Evolutionary conservation across 2,329 filamentous ascomycete genomes (phyloP), one percentile per base, ranked within the genome.

Genomic region (Penicillium brasilianum): DNA sequence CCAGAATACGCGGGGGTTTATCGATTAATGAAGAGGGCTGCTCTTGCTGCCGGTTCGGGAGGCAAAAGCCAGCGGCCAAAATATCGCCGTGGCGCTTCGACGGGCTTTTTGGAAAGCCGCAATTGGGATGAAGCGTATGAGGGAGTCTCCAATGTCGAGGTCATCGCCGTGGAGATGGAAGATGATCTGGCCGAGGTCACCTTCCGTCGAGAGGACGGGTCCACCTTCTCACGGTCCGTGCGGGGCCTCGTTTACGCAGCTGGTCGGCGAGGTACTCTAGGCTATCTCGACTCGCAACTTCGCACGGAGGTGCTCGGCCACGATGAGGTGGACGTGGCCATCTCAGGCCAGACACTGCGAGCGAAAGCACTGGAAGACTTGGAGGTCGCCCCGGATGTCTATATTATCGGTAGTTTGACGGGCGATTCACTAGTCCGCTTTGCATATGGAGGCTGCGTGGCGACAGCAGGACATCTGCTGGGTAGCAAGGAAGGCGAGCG

Each of bases 1-100:
- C 85, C 86, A 0, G 86, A 88, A 63, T 88, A 88, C 68, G 85
- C 86, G 0, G 80, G 82, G 9, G 78, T 88, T 1, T 87, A 88
- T 65, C 80, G 84, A 14, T 77, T 84, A 44, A 88, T 88, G 86
- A 87, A 86, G 71, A 76, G 82, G 9, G 82, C 84, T 18, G 77
- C 76, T 3, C 59, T 75, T 30, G 63, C 70, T 20, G 66, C 66
- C 36, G 53, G 63, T 30, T 25, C 66, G 8, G 22, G 46, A 4
- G 49, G 43, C 5, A 61, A 67, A 41, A 62, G 57, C 28, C 71
- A 69, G 51, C 73, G 69, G 48, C 67, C 67, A 10, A 72, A 71
- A 50, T 58, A 59, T 41, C 76, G 71, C 36, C 74, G 71, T 25
- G 64, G 71, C 10, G 79, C 79, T 52, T 80, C 80, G 2, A 80